Evolutionary conservation across 768 basidiomycete genomes (phyloP), one percentile per base, ranked within the genome.

Genomic region (Erythrobasidium yunnanense): DNA sequence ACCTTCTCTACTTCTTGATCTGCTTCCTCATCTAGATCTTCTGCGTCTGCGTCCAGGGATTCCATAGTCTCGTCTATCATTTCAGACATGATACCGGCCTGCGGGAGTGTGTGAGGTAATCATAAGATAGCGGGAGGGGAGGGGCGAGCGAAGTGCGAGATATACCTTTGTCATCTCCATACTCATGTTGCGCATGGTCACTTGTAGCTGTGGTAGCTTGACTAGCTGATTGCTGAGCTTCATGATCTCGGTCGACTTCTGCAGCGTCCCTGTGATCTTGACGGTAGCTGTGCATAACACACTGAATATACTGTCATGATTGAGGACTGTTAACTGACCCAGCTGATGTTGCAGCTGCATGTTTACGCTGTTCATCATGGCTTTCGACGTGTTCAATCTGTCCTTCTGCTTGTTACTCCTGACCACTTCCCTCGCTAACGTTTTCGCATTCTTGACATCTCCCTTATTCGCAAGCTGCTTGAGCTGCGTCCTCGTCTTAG

Each of bases 111-210:
- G 42, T 47, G 42, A 50, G 29, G 8, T 46, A 5, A 22, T 22
- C 42, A 20, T 23, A 23, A 5, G 5, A 22, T 7, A 27, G 6
- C 4, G 42, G 13, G 20, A n/a, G 11, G 23, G 0, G 25, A 29
- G 38, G 79, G 42, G n/a, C n/a, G n/a, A n/a, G n/a, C n/a, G n/a
- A n/a, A n/a, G n/a, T n/a, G n/a, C n/a, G n/a, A n/a, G n/a, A n/a
- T n/a, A n/a, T 70, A 87, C 93, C 83, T 97, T 97, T 68, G 88
- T 97, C 95, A 97, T 96, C 77, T 99, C 95, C 86, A 92, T 90
- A 71, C 87, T 90, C 90, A 99, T 92, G 73, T 95, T 87, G 34
- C 90, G 83, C 95, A 99, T 99, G 0, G 83, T 83, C 69, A 84
- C 85, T 77, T 86, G 87, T 52, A 97, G 83, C 75, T 97, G 90